A percentile compares a stretch with the other conserved stretches of the same genome.
Evolutionary conservation across 2,329 filamentous ascomycete species (phyloP).

Genomic region (Aspergillus sp.): DNA sequence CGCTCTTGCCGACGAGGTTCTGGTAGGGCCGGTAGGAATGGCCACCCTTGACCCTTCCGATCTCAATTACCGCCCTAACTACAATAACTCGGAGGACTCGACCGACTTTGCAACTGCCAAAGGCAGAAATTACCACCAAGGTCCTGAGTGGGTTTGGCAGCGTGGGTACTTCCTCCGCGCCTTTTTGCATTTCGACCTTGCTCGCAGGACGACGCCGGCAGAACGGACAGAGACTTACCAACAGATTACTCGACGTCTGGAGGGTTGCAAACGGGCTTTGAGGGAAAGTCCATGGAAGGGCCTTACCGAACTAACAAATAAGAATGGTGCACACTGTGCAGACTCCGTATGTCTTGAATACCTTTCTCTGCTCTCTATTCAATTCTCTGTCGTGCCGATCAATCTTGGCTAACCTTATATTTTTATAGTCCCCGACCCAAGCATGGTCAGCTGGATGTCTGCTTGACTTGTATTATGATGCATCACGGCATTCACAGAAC

Average conservation of each 20-base stretch:
- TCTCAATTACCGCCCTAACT: slow-evolving; percentile 90
- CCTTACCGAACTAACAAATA: slow-evolving; percentile 88
- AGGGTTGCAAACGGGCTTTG: slow-evolving; percentile 83
- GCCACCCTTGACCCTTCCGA: slow-evolving; percentile 91
- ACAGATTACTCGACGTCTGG: slow-evolving; percentile 81
- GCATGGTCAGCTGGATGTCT: slow-evolving; percentile 94
- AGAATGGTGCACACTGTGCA: slow-evolving; percentile 75
- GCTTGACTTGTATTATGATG: slow-evolving; percentile 95
- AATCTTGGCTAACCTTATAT: slow-evolving; percentile 17
- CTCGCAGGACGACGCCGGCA: slow-evolving; percentile 65
- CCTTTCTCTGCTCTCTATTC: background rate
- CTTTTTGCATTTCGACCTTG: slow-evolving; percentile 84
- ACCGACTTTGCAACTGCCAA: slow-evolving; percentile 89
- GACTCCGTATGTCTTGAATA: slow-evolving; percentile 70
- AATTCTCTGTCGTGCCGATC: background rate
- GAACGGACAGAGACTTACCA: slow-evolving; percentile 87
- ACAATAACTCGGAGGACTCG: slow-evolving; percentile 92
- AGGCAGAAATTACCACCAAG: slow-evolving; percentile 96
- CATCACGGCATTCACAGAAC: slow-evolving; percentile 49
- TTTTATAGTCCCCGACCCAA: slow-evolving; percentile 78
- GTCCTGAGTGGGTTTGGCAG: slow-evolving; percentile 97
- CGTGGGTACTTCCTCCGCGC: slow-evolving; percentile 94
- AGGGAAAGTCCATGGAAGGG: slow-evolving; percentile 82
- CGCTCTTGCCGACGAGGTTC: slow-evolving; percentile 72
- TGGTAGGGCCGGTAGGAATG: slow-evolving; percentile 90